phyloP scores from a whole-genome alignment of 2,329 filamentous ascomycete genomes.

The Nemania diffusa region DNA sequence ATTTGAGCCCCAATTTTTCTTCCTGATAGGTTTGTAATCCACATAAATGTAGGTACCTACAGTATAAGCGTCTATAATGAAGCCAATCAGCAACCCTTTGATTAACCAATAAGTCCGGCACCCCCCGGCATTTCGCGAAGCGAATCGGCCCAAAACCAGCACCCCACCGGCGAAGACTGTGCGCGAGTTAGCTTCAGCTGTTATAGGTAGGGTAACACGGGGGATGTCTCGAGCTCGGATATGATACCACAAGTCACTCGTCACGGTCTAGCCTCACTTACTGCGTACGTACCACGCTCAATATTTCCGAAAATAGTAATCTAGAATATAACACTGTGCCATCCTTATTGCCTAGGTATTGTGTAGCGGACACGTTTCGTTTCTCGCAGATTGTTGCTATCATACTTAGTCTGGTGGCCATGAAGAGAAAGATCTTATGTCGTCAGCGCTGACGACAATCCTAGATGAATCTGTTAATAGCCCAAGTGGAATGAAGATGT shows the following conservation, averaged over 20 bases:
- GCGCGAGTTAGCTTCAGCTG: not conserved
- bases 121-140: constrained; percentile 8
- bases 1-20: constrained; percentile 6
- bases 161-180: not conserved
- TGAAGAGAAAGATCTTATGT: not conserved
- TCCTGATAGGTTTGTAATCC: constrained; percentile 30
- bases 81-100: too few relatives aligned
- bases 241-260: not conserved
- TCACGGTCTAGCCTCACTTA: constrained; percentile 13
- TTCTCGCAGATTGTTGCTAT: not conserved
- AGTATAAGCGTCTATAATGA: too few relatives aligned
- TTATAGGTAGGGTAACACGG: not conserved
- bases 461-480: not conserved
- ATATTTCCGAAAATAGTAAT: constrained; percentile 30
- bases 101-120: too few relatives aligned
- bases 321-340: constrained; percentile 9
- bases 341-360: constrained; percentile 5
- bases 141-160: constrained; percentile 3
- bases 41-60: not conserved
- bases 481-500: not conserved
- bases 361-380: constrained; percentile 23
- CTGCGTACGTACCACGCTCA: constrained; percentile 14
- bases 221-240: not conserved
- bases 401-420: constrained; percentile 14
- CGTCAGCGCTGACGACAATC: constrained; percentile 25